Evolutionary conservation across 441 rosid genomes (phyloP), one percentile per base, ranked within the genome.

Genomic region (Melastoma candidum): DNA sequence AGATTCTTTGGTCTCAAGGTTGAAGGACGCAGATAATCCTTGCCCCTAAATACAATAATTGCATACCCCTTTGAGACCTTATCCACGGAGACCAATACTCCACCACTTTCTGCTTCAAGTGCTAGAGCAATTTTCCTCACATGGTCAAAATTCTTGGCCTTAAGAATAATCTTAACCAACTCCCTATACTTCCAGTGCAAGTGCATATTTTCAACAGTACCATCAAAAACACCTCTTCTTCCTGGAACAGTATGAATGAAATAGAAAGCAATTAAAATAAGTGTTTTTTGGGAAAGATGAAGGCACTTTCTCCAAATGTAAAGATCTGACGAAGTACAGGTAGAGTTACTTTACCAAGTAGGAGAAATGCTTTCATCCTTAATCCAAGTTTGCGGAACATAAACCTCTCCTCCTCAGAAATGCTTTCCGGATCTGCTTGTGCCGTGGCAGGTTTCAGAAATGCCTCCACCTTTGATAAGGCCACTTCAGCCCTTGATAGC

Each of bases 41-140:
- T 88, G 60, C 98, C 98, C 60, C 95, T 76, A 56, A 71, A 92
- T 0, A 92, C 90, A 56, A 92, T 71, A 54, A 88, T 73, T 48
- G 95, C 95, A 59, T 88, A 92, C 12, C 98, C 95, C 76, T 92
- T 92, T 46, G 98, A 88, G 68, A 92, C 50, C 70, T 71, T 88
- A 70, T 92, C 97, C 10, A 88, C 84, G 2, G 98, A 92, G 67
- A 92, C 95, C 70, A 92, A 68, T 54, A 88, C 68, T 46, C 97
- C 97, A n/a, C 97, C 94, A 63, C 98, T 92, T 76, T 92, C 98
- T 53, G 92, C 97, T 76, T 88, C 97, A 60, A 88, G 98, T 4
- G 94, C 86, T 51, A 92, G 41, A 11, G 98, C 98, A 50, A 85
- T 73, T 68, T 85, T 88, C 74, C 72, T 80, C 13, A 83, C 98